Conservation (phyloP, 2,329 filamentous ascomycete species). For the Aspergillus floridensis region DNA sequence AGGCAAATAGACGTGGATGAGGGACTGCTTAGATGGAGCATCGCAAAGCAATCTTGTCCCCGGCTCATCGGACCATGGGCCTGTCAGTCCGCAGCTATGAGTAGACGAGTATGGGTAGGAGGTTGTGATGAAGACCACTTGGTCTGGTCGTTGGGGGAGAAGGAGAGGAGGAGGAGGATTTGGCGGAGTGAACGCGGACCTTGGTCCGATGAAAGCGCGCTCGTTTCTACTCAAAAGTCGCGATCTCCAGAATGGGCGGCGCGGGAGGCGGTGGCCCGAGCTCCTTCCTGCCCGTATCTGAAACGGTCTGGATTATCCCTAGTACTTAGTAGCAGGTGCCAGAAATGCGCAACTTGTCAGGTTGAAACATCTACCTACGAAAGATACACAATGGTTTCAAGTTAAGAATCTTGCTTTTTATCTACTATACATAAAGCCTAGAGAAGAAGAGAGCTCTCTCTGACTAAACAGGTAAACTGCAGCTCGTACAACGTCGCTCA, state of each 20-base stretch:
- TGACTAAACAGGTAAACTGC: not conserved
- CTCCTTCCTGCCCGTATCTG: conserved; percentile 22
- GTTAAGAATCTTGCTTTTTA: conserved; percentile 5
- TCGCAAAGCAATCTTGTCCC: conserved; percentile 24
- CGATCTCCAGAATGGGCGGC: conserved; percentile 35
- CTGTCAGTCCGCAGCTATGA: not conserved
- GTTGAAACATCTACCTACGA: not conserved
- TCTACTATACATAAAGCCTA: conserved; percentile 19
- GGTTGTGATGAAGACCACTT: not conserved
- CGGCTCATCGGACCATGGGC: conserved; percentile 11
- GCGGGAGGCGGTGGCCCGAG: conserved; percentile 33
- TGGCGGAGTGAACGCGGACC: conserved; percentile 16
- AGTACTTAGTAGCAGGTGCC: not conserved
- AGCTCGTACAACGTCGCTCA: not conserved
- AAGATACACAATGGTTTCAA: not conserved
- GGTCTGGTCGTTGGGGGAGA: not conserved
- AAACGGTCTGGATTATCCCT: conserved; percentile 8
- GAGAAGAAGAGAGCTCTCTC: not conserved
- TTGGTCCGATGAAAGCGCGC: conserved; percentile 24
- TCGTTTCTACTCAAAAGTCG: conserved; percentile 31
- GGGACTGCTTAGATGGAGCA: conserved; percentile 25
- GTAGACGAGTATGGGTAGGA: not conserved
- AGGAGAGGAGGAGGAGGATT: not conserved
- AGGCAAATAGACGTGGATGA: conserved; percentile 23
- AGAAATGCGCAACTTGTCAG: not conserved